Evolutionary conservation across 2,329 filamentous ascomycete genomes (phyloP).

Genomic region (Fusarium poae): DNA sequence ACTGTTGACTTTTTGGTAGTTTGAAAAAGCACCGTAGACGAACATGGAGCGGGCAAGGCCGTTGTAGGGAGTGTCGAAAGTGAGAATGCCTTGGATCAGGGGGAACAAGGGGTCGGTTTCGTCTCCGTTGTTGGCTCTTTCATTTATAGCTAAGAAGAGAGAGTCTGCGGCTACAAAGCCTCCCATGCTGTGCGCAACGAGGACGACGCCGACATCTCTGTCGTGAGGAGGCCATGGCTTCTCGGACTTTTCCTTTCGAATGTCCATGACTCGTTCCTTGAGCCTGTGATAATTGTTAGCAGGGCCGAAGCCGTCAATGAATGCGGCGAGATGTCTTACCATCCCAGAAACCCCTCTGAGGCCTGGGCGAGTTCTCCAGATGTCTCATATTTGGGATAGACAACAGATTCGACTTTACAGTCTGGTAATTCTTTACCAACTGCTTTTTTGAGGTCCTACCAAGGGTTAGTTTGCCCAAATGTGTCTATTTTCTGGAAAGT

Average conservation of each 20-base stretch:
- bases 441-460: slow-evolving; percentile 67
- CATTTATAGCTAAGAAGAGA: slow-evolving; percentile 78
- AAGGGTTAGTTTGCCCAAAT: not conserved
- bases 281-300: slow-evolving; percentile 66
- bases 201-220: slow-evolving; percentile 81
- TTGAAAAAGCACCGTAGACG: slow-evolving; percentile 70
- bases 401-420: slow-evolving; percentile 69
- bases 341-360: slow-evolving; percentile 61
- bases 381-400: slow-evolving; percentile 81
- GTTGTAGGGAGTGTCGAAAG: slow-evolving; percentile 89
- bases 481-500: no score
- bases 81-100: slow-evolving; percentile 81
- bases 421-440: slow-evolving; percentile 71
- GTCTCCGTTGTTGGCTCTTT: slow-evolving; percentile 62
- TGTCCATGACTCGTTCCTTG: slow-evolving; percentile 82
- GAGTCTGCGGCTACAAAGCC: slow-evolving; percentile 88
- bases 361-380: slow-evolving; percentile 72
- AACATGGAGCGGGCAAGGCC: slow-evolving; percentile 72
- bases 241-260: slow-evolving; percentile 75
- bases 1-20: slow-evolving; percentile 68
- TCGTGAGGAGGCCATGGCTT: slow-evolving; percentile 84
- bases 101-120: slow-evolving; percentile 74
- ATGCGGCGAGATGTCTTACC: slow-evolving; percentile 50
- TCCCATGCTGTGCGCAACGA: slow-evolving; percentile 87
- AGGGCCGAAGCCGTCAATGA: not conserved